Evolutionary conservation across 768 basidiomycete genomes (phyloP), one percentile per base, ranked within the genome.

Genomic region (Tricholoma hemisulphureum): DNA sequence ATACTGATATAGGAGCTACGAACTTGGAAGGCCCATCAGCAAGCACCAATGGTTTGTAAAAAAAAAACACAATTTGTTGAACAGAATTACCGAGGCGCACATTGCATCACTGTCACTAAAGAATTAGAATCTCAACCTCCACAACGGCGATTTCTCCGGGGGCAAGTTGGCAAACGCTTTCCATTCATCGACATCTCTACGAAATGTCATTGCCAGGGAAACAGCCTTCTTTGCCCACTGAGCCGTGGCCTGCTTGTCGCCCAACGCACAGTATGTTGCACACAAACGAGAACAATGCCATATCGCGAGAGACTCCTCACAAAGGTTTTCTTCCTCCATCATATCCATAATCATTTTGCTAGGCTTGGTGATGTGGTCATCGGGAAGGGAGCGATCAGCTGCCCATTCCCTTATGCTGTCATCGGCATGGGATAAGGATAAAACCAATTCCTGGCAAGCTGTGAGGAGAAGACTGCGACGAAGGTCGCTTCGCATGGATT

Each of bases 351-450:
- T 26, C 29, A 4, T 1, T 32, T 51, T 3, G 50, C 50, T 51
- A 51, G 50, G 50, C 50, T 51, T 51, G 50, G 28, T 13, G 50
- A 51, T 51, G 48, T 49, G 48, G 34, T 32, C 29, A 24, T 51
- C 23, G 9, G 29, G 20, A 31, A 51, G 50, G 28, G 50, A 51
- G 28, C 6, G 50, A 51, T 28, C 16, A 21, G 28, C 14, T 14
- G 23, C 50, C 50, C 10, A 32, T n/a, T 32, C 10, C 9, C 2
- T 31, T 26, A 51, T 29, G n/a, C 29, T 51, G 10, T 51, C 28
- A 6, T 50, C 11, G 4, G 3, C n/a, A n/a, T n/a, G n/a, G n/a
- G n/a, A n/a, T n/a, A n/a, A 18, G 18, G 18, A 39, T 39, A 20
- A 39, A 39, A 18, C n/a, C 4, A 20, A 18, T 11, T 39, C 4